Evolutionary conservation across 2,329 filamentous ascomycete species (phyloP).

Genomic region (Lachnellula willkommii): DNA sequence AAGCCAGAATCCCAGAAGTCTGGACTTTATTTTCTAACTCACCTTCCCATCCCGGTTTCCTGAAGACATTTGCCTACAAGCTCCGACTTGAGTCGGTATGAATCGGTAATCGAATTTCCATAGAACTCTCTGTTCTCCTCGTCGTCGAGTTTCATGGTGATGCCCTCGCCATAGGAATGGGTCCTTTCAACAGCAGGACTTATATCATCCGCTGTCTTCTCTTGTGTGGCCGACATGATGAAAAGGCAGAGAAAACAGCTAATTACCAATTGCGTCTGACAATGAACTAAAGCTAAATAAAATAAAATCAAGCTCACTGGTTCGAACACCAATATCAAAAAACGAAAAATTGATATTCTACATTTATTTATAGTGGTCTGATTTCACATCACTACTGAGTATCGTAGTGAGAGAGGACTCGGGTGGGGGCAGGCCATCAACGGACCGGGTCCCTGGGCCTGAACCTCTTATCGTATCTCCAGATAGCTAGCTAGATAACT

Average conservation of each 20-base stretch:
- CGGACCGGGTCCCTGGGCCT: too few species aligned
- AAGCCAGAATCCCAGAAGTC: not conserved
- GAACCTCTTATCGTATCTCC: too few species aligned
- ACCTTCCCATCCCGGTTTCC: slow-evolving; percentile 9
- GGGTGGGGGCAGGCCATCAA: too few species aligned
- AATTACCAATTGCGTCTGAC: not conserved
- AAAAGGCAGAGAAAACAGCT: not conserved
- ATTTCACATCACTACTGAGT: too few species aligned
- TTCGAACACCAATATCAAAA: too few species aligned
- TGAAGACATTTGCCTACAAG: slow-evolving; percentile 8
- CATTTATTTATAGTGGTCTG: too few species aligned
- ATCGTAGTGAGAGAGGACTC: too few species aligned
- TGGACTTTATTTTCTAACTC: too few species aligned
- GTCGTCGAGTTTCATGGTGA: slow-evolving; percentile 6
- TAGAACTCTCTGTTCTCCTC: slow-evolving; percentile 9
- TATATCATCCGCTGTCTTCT: slow-evolving; percentile 7
- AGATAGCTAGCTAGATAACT: too few species aligned
- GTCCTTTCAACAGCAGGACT: slow-evolving; percentile 3
- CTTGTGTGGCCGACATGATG: not conserved
- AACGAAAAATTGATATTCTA: too few species aligned
- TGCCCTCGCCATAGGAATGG: slow-evolving; percentile 6
- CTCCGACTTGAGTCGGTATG: slow-evolving; percentile 8
- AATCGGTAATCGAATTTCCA: slow-evolving; percentile 7
- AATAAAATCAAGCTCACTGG: not conserved
- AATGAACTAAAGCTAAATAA: not conserved